phyloP scores from a whole-genome alignment of 768 basidiomycete species.

The Saitozyma sp. region DNA sequence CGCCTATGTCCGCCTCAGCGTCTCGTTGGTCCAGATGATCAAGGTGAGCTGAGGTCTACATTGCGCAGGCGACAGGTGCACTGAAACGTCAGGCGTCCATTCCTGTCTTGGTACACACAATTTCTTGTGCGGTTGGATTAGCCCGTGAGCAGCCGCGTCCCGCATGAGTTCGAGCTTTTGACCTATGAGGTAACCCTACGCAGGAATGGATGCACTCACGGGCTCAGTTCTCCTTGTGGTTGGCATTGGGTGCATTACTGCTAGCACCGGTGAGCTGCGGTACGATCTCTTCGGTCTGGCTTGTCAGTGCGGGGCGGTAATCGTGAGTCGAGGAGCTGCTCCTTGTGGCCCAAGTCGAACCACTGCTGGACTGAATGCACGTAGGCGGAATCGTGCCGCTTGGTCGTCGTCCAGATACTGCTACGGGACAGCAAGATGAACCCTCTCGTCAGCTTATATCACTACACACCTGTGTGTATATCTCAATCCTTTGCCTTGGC shows the following conservation, averaged over 20 bases:
- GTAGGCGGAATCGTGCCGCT: constrained; percentile 27
- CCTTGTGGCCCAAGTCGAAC: too few relatives aligned
- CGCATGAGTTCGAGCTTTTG: too few relatives aligned
- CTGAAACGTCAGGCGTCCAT: constrained; percentile 27
- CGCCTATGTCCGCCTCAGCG: constrained; percentile 33
- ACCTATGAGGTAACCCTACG: too few relatives aligned
- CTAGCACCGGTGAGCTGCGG: constrained; percentile 13
- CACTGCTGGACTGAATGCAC: not conserved
- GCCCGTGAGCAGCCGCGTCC: constrained; percentile 10
- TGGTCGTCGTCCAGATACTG: constrained; percentile 26
- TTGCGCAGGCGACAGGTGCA: too few relatives aligned
- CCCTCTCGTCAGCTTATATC: constrained; percentile 21
- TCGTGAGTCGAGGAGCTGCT: constrained; percentile 18
- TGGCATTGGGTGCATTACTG: constrained; percentile 21
- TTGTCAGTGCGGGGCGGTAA: constrained; percentile 20
- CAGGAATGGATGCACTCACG: constrained; percentile 17
- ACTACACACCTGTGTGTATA: constrained; percentile 25
- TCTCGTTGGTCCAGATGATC: constrained; percentile 35
- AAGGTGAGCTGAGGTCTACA: constrained; percentile 26
- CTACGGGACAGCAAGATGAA: constrained; percentile 18
- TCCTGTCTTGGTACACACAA: constrained; percentile 21
- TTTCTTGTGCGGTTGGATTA: constrained; percentile 14
- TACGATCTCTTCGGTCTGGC: constrained; percentile 21
- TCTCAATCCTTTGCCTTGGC: too few relatives aligned
- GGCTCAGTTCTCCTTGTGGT: constrained; percentile 17